Conservation (phyloP, 768 basidiomycete species). For the Mycena sanguinolenta region DNA sequence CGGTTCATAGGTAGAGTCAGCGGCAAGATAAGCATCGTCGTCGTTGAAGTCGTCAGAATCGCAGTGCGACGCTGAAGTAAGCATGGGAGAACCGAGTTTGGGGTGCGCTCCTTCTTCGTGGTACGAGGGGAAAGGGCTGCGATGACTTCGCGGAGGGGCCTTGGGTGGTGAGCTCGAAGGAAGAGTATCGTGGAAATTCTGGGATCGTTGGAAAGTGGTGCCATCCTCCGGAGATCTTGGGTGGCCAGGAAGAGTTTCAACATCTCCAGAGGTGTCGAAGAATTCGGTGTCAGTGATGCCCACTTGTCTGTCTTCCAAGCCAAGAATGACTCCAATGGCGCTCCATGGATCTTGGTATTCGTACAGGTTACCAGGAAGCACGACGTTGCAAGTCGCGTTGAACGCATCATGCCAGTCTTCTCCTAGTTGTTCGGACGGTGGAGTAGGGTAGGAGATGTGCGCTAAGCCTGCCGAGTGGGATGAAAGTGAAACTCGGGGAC, state of each 20-base stretch:
- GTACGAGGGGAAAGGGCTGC: not conserved
- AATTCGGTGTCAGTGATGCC: not conserved
- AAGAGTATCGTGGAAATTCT: not conserved
- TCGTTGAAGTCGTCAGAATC: not conserved
- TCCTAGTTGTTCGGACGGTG: not conserved
- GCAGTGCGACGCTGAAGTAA: not conserved
- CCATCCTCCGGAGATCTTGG: not conserved
- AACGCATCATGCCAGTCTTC: not conserved
- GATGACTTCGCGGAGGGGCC: not conserved
- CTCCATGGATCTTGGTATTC: slow-evolving; percentile 61
- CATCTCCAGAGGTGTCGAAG: not conserved
- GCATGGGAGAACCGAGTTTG: not conserved
- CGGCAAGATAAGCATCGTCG: not conserved
- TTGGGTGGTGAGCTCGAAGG: not conserved
- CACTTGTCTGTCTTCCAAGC: slow-evolving; percentile 36
- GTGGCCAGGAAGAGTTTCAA: not conserved
- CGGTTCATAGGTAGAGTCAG: not conserved
- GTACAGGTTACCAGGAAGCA: slow-evolving; percentile 46
- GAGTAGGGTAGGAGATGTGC: not conserved
- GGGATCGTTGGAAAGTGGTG: not conserved
- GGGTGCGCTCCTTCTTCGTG: not conserved
- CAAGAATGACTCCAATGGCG: slow-evolving; percentile 58
- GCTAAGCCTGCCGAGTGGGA: not conserved
- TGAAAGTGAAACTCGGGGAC: slow-evolving; percentile 18
- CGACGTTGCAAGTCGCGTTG: slow-evolving; percentile 48